Evolutionary conservation across 352 stramenopile species (phyloP), one percentile per base, ranked within the genome.

Genomic region (Globisporangium abappressorium): DNA sequence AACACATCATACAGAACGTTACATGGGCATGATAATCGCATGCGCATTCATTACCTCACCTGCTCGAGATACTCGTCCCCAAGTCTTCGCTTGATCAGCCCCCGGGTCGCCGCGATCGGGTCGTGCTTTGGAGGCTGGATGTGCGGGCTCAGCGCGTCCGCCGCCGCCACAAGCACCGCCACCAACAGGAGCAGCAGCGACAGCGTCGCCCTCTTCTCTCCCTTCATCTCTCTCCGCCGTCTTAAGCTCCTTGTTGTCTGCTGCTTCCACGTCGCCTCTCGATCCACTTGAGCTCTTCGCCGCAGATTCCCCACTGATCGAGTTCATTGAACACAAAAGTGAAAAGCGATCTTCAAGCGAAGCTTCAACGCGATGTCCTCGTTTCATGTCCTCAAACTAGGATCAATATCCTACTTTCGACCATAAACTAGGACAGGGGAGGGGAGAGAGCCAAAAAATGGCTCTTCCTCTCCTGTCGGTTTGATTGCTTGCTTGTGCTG

Each of bases 51-150:
- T 11, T 28, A 30, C 1, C 65, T 14, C 22, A 93, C 85, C 73
- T 94, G 84, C 22, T 90, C 80, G 47, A 85, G 78, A 69, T 86
- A 92, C n/a, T 63, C 65, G 14, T 66, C 41, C 0, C 84, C 85
- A 0, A 94, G 68, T 2, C 85, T 75, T 15, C 85, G 77, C 12
- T 73, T 62, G 66, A 94, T 87, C 58, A 94, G 77, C 2, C 81
- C 78, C n/a, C 72, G 77, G 46, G 67, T 80, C 30, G 81, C 78
- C 15, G 66, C 69, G 53, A 90, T 66, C 0, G 81, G 68, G 67
- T 92, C 82, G 66, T 88, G 80, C 14, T 71, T 60, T 1, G 73
- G 74, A 47, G 68, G 66, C 41, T 76, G 60, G 18, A 86, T 70
- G 22, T 74, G 33, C 38, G 72, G 53, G 4, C n/a, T 26, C 28